Evolutionary conservation across 495 filamentous ascomycete genomes (phyloP), one percentile per base, ranked within the genome.

Genomic region (Neurospora sp.): DNA sequence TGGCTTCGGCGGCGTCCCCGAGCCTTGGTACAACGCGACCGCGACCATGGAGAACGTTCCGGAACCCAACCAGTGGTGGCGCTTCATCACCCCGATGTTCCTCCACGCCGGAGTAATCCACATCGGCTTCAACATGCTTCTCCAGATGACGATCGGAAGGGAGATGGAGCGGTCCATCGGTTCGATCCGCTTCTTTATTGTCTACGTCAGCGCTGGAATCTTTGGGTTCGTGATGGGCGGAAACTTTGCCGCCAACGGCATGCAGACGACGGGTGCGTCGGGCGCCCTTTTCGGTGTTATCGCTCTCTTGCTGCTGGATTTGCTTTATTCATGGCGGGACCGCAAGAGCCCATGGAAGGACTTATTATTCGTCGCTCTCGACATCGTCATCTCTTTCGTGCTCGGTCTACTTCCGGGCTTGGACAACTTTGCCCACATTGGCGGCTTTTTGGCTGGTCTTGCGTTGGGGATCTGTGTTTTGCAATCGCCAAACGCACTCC

Each of bases 371-470:
- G 92, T 99, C 83, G 73, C 93, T 43, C 80, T 98, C 71, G 93
- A 96, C 77, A 89, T 98, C 54, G 85, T 88, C 72, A 92, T 99
- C 72, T 94, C 94, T 1, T 97, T 99, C 77, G 93, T 94, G 5
- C 88, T 99, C 15, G 96, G 96, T 40, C 88, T 99, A 24, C 88
- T 99, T 1, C 96, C 96, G 0, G 95, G 94, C 9, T 82, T 99
- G 59, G 96, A 99, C 84, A 99, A 99, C 82, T 99, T 99, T 83
- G 91, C 92, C 34, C 96, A 99, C 77, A 97, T 99, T 73, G 96
- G 96, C 40, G 96, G 96, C 10, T 98, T 99, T 79, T 82, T 97
- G 70, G 96, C 97, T 90, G 96, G 96, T 0, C 82, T 99, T 19
- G 91, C 91, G 6, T 87, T 98, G 34, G 96, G 96, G 6, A 84